Evolutionary conservation across 768 basidiomycete genomes (phyloP).

Genomic region (Boletus rubropictus): DNA sequence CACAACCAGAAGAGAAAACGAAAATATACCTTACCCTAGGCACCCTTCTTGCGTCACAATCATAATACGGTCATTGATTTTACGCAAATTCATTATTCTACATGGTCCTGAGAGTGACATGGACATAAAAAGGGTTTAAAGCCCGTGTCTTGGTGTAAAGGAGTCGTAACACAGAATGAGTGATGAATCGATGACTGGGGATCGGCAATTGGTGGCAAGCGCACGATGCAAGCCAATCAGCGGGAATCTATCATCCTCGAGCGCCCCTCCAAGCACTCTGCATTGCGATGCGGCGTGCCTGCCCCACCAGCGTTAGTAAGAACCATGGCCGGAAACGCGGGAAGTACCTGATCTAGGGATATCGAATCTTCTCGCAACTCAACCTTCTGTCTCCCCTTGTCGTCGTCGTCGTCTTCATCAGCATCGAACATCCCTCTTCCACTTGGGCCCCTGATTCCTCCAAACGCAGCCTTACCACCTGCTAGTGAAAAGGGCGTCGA

Average conservation of each 20-base stretch:
- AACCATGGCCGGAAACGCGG: background rate
- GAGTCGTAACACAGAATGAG: slow-evolving; percentile 8
- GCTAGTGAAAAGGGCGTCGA: slow-evolving; percentile 76
- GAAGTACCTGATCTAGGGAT: slow-evolving; percentile 81
- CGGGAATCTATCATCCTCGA: slow-evolving; percentile 39
- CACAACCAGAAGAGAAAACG: slow-evolving; percentile 16
- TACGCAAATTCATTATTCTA: slow-evolving; percentile 21
- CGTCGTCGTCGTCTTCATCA: slow-evolving; percentile 75
- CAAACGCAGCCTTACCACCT: slow-evolving; percentile 80
- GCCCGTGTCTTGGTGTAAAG: slow-evolving; percentile 7
- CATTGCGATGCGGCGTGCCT: slow-evolving; percentile 83
- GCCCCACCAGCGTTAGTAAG: slow-evolving; percentile 5
- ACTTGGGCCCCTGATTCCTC: slow-evolving; percentile 53
- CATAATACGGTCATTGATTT: slow-evolving; percentile 6
- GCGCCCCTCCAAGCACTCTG: slow-evolving; percentile 84
- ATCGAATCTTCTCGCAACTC: slow-evolving; percentile 81
- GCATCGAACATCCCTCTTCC: slow-evolving; percentile 38
- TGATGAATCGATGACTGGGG: slow-evolving; percentile 1
- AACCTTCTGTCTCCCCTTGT: slow-evolving; percentile 63
- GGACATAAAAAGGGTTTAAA: slow-evolving; percentile 10
- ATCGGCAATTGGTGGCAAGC: background rate
- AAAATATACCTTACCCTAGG: slow-evolving; percentile 16
- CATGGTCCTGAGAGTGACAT: slow-evolving; percentile 19
- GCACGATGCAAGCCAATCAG: slow-evolving; percentile 4
- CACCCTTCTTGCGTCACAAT: background rate